Evolutionary conservation across 345 rosid species (phyloP).

Genomic region (Acer saccharum): DNA sequence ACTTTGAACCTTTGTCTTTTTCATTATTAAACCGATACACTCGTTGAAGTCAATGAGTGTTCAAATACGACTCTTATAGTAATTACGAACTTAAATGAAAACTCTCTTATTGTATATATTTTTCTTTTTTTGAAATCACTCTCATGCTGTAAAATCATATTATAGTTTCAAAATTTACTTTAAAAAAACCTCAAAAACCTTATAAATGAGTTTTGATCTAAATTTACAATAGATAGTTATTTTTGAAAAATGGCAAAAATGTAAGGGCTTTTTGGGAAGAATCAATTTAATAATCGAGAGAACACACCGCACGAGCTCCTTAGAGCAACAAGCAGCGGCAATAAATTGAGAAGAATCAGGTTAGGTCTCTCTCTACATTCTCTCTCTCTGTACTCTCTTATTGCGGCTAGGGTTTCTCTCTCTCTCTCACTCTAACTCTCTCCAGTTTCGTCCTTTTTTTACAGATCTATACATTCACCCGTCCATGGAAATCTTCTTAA

Average conservation of each 20-base stretch:
- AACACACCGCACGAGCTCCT: conserved; percentile 12
- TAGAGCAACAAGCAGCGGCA: neutral
- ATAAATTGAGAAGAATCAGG: conserved; percentile 22
- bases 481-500: conserved; percentile 32
- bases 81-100: too few relatives aligned
- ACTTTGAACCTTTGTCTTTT: too few relatives aligned
- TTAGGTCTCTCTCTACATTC: conserved; percentile 19
- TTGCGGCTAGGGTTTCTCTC: conserved; percentile 50
- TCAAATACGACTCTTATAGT: too few relatives aligned
- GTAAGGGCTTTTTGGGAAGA: neutral
- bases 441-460: neutral
- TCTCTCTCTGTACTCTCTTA: neutral
- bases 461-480: conserved; percentile 13
- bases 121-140: too few relatives aligned
- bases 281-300: conserved; percentile 10
- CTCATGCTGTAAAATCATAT: too few relatives aligned
- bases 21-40: too few relatives aligned
- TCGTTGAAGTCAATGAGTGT: too few relatives aligned
- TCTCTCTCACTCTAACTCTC: neutral
- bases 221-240: too few relatives aligned
- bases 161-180: too few relatives aligned
- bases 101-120: too few relatives aligned
- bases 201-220: neutral
- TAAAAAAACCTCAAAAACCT: too few relatives aligned
- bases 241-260: neutral